phyloP scores from a whole-genome alignment of 208 protist species.

The Porcisia deanei region DNA sequence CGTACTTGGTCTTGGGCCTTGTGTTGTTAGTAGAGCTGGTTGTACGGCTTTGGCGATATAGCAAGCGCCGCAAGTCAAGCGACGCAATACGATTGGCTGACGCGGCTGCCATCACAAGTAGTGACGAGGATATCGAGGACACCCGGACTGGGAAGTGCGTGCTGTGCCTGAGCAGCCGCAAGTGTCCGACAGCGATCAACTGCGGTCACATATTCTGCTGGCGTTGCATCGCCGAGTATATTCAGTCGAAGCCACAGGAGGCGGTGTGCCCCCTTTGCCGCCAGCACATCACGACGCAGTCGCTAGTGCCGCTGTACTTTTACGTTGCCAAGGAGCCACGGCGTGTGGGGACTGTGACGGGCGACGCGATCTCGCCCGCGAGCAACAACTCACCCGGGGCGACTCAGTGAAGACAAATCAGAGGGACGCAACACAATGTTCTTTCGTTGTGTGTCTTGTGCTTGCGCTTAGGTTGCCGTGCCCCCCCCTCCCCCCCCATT shows the following conservation, averaged over 20 bases:
- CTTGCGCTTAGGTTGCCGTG: not conserved
- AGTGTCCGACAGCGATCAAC: conserved; percentile 72
- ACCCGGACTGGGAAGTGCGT: conserved; percentile 72
- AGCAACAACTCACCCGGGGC: not conserved
- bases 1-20: conserved; percentile 72
- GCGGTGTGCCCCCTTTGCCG: conserved; percentile 88
- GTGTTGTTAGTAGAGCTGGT: conserved; percentile 74
- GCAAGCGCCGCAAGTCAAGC: conserved; percentile 22
- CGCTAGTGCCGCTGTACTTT: conserved; percentile 82
- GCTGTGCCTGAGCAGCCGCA: conserved; percentile 81
- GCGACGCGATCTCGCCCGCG: not conserved
- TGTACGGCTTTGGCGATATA: conserved; percentile 75
- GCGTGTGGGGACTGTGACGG: conserved; percentile 32
- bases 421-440: not conserved
- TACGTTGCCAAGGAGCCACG: conserved; percentile 70
- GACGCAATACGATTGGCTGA: conserved; percentile 15
- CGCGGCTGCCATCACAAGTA: conserved; percentile 22
- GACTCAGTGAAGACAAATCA: not conserved
- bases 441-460: not conserved
- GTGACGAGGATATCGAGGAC: conserved; percentile 55
- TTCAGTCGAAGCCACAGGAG: conserved; percentile 74
- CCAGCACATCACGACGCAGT: conserved; percentile 73
- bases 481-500: too few relatives aligned
- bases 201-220: conserved; percentile 92
- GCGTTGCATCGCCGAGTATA: conserved; percentile 86